Evolutionary conservation across 2,329 filamentous ascomycete genomes (phyloP).

Genomic region (Hypoxylon sp.): DNA sequence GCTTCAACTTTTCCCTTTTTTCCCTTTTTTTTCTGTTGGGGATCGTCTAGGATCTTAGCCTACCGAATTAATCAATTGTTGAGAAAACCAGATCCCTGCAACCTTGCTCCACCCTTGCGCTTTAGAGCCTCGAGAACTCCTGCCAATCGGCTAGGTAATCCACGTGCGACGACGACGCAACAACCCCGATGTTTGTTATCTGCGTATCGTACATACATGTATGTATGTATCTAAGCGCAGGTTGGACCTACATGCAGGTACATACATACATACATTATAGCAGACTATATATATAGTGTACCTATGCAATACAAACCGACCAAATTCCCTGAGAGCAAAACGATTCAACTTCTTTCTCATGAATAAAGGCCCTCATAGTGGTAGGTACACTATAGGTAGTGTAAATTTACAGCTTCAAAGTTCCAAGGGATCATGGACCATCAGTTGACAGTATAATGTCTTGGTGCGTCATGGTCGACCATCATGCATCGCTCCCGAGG

Average conservation of each 20-base stretch:
- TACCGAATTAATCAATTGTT: conserved; percentile 43
- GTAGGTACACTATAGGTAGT: no score
- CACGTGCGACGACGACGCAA: conserved; percentile 36
- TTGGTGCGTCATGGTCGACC: no score
- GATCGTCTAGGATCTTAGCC: conserved; percentile 38
- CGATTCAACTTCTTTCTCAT: no score
- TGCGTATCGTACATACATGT: not conserved
- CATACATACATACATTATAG: no score
- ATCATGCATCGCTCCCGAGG: conserved; percentile 1
- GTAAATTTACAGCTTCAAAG: no score
- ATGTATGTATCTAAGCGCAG: not conserved
- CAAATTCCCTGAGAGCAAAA: no score
- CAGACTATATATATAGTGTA: no score
- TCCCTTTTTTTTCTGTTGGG: conserved; percentile 41
- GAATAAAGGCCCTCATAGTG: no score
- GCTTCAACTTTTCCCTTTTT: not conserved
- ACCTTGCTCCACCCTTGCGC: conserved; percentile 12
- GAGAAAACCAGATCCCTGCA: conserved; percentile 39
- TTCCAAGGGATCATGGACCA: no score
- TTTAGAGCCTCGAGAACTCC: conserved; percentile 16
- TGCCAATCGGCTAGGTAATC: conserved; percentile 30
- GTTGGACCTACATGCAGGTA: no score
- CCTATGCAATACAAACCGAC: no score
- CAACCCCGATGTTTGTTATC: conserved; percentile 1
- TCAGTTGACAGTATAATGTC: no score